phyloP scores from a whole-genome alignment of 441 rosid species.

The Isatis lusitanica region DNA sequence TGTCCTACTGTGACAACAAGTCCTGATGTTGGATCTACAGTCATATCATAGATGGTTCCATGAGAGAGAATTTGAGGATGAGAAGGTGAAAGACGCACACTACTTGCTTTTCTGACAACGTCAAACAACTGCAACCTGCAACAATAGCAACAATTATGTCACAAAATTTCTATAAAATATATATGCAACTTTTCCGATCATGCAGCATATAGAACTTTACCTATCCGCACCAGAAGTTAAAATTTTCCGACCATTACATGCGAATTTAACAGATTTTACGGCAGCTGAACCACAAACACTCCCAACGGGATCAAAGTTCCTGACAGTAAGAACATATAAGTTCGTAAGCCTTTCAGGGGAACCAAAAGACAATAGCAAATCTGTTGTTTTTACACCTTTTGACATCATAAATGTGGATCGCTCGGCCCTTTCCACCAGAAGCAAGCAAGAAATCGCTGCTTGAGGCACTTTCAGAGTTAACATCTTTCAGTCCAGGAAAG shows the following conservation, averaged over 20 bases:
- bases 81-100: conserved; percentile 50
- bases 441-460: conserved; percentile 62
- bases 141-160: conserved; percentile 11
- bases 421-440: conserved; percentile 75
- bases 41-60: conserved; percentile 88
- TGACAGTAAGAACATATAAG: conserved; percentile 38
- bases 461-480: conserved; percentile 39
- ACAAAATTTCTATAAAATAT: background rate
- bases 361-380: conserved; percentile 25
- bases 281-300: conserved; percentile 75
- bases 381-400: conserved; percentile 50
- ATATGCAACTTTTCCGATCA: background rate
- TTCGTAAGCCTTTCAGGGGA: conserved; percentile 26
- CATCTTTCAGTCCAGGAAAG: conserved; percentile 42
- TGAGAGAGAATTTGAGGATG: conserved; percentile 70
- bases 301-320: conserved; percentile 74
- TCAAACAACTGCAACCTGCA: conserved; percentile 70
- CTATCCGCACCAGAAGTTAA: conserved; percentile 85
- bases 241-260: conserved; percentile 56
- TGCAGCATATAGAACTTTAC: conserved; percentile 35
- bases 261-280: conserved; percentile 73
- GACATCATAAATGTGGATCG: conserved; percentile 73
- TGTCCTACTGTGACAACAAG: conserved; percentile 80
- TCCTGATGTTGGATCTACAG: conserved; percentile 60
- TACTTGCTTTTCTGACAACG: conserved; percentile 43